Base-by-base conservation (phyloP, 345 rosid species). In the Brassica incana region DNA sequence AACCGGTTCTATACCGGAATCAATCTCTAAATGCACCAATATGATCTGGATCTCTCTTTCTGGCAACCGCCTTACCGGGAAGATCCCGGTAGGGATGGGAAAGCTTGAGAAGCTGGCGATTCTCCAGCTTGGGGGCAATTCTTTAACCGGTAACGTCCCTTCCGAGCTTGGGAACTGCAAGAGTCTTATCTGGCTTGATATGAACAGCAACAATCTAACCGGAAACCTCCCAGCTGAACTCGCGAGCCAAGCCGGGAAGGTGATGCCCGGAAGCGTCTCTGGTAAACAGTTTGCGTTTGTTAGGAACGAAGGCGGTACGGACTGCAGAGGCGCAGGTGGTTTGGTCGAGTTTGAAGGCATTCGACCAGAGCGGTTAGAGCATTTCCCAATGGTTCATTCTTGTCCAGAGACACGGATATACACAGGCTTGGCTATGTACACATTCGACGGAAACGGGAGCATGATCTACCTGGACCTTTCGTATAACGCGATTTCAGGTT, bases 301-400 rank as follows among this genome's bases (percentile, higher is more conserved):
- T 66, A 88, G 98, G 82, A 94, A 94, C 66, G 98, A 94, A 85
- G 98, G 97, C 10, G 98, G 98, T 38, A 90, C 98, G 2, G 85
- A 92, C 48, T 94, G 98, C 70, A 86, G 98, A 79, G 98, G 98
- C 71, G 98, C 98, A 62, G 98, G 98, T 15, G 98, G 98, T 52
- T 85, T 94, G 29, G 90, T 92, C 60, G 98, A 94, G 80, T 92
- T 92, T 56, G 91, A 90, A 75, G 98, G 98, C 45, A 88, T 94
- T 60, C 90, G 97, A 43, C 64, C 85, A 5, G 86, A 83, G 65
- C 89, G 92, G 74, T 83, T 94, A 78, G 93, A 90, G 79, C 85
- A 76, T 72, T 89, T 90, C 50, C 92, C 95, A 1, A 92, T 86
- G 90, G 89, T 88, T 78, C 98, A 89, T 72, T 90, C 95, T 35